Conservation (phyloP, 2,329 filamentous ascomycete species). For the Colletotrichum navitas region DNA sequence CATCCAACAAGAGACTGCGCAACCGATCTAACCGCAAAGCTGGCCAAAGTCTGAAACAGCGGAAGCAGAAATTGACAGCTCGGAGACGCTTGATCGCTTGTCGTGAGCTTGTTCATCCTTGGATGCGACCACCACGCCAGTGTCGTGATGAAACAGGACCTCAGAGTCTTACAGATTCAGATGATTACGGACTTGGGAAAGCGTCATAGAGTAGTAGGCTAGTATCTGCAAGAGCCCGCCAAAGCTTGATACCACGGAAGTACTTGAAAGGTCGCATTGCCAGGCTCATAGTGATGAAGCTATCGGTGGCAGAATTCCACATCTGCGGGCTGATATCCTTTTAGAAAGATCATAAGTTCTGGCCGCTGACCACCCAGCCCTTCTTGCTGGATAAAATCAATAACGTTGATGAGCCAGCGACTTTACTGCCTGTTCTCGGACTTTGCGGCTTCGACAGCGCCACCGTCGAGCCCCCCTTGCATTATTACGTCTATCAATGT, state of each 20-base stretch:
- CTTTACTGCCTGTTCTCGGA: constrained; percentile 39
- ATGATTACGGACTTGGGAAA: constrained; percentile 38
- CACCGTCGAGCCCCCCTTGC: too few relatives aligned
- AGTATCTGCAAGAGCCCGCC: constrained; percentile 50
- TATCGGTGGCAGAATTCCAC: constrained; percentile 56
- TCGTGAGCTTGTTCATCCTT: constrained; percentile 53
- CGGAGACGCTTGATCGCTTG: constrained; percentile 54
- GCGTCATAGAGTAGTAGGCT: constrained; percentile 59
- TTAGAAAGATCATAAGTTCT: constrained; percentile 57
- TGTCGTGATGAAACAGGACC: neutral
- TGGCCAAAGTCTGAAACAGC: constrained; percentile 61
- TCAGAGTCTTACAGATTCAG: constrained; percentile 47
- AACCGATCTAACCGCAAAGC: constrained; percentile 31
- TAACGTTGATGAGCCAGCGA: too few relatives aligned
- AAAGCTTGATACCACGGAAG: constrained; percentile 47
- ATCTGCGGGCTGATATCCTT: constrained; percentile 57
- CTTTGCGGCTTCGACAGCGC: too few relatives aligned
- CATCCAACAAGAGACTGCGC: neutral
- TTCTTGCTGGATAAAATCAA: constrained; percentile 51
- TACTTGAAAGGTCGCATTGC: neutral
- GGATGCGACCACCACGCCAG: constrained; percentile 26
- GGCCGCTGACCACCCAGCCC: constrained; percentile 61
- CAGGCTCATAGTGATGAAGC: constrained; percentile 48
- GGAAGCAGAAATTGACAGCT: constrained; percentile 50
- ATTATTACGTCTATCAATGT: too few relatives aligned